Evolutionary conservation across 169 alveolate genomes (phyloP).

Genomic region (Plasmodium berghei): DNA sequence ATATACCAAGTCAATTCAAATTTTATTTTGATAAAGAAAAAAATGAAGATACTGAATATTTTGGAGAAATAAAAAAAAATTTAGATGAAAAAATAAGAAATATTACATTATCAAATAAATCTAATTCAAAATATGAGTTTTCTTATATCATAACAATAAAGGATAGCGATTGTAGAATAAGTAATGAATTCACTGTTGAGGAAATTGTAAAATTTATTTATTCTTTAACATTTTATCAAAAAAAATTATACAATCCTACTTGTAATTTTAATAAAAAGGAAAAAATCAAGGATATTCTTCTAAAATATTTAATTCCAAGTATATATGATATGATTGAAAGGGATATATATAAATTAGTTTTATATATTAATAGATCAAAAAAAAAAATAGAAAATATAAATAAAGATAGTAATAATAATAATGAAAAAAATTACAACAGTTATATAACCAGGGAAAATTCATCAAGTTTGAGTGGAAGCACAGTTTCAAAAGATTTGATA

Average conservation of each 20-base stretch:
- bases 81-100: not conserved
- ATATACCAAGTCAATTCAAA: not conserved
- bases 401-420: too few species aligned
- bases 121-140: not conserved
- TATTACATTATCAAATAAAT: not conserved
- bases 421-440: not conserved
- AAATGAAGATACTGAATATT: not conserved
- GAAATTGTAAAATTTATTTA: conserved; percentile 25
- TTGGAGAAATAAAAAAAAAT: not conserved
- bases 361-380: too few species aligned
- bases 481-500: not conserved
- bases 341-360: too few species aligned
- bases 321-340: too few species aligned
- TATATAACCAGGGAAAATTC: not conserved
- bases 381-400: not conserved
- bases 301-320: too few species aligned
- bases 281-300: not conserved
- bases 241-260: not conserved
- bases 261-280: not conserved
- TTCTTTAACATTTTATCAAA: conserved; percentile 24
- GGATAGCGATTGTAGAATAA: not conserved
- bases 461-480: not conserved
- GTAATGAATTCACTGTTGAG: not conserved
- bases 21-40: not conserved
- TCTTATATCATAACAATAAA: not conserved